phyloP scores from a whole-genome alignment of 148 eudicot genomes.

The Camellia lanceoleosa region DNA sequence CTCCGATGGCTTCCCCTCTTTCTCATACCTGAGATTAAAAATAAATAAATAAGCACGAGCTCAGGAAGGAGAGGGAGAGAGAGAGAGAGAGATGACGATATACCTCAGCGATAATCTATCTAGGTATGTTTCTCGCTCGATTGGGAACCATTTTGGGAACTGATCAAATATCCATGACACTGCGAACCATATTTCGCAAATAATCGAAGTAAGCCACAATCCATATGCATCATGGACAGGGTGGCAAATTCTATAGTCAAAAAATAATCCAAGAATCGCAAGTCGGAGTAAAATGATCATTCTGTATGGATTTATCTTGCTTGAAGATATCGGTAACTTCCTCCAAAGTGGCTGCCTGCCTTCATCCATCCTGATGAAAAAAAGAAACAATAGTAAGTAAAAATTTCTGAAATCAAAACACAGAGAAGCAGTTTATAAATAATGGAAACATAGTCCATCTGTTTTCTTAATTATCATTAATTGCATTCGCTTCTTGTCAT shows the following conservation, averaged over 20 bases:
- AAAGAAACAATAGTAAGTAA: not conserved
- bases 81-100: not conserved
- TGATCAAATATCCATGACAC: conserved; percentile 96
- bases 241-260: conserved; percentile 82
- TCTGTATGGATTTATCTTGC: conserved; percentile 95
- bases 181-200: conserved; percentile 97
- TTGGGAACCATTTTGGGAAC: conserved; percentile 95
- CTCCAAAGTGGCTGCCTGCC: conserved; percentile 98
- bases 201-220: conserved; percentile 87
- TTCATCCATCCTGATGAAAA: conserved; percentile 81
- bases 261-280: conserved; percentile 70
- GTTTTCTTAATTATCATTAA: not conserved
- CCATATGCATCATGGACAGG: conserved; percentile 87
- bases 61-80: not conserved
- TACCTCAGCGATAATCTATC: conserved; percentile 94
- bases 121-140: conserved; percentile 91
- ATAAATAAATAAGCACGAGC: not conserved
- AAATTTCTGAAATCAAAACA: not conserved
- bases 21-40: conserved; percentile 65
- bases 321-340: conserved; percentile 81
- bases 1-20: conserved; percentile 88
- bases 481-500: too few species aligned
- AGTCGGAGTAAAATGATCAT: conserved; percentile 77
- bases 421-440: not conserved
- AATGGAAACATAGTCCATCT: not conserved